These are phyloP conservation scores for Bromus sterilis DNA, from an alignment of 176 grass and related monocot genomes.

Conservation along the genomic window DNA sequence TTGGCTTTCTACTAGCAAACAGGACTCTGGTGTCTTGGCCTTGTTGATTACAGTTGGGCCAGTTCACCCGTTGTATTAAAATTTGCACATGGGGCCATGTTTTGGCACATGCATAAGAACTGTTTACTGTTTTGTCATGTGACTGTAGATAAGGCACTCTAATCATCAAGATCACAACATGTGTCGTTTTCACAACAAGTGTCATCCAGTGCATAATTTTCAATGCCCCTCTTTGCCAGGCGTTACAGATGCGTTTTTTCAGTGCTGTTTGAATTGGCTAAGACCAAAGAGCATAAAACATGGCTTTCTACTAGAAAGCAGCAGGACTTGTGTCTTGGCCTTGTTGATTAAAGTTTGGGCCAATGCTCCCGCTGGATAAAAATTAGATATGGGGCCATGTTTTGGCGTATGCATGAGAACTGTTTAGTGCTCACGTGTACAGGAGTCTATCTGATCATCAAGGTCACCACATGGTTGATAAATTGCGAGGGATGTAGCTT, in stretches of 20 bases:
- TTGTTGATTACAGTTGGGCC: no score
- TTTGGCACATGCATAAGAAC: no score
- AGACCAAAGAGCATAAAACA: constrained; percentile 6
- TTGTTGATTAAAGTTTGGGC: neutral
- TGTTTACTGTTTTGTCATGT: no score
- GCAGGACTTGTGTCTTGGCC: neutral
- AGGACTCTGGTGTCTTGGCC: no score
- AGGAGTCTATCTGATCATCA: neutral
- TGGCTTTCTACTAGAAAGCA: constrained; percentile 17
- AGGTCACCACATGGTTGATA: neutral
- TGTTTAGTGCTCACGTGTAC: neutral
- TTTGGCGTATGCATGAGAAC: neutral
- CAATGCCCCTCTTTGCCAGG: constrained; percentile 23
- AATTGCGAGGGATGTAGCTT: neutral
- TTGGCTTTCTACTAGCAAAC: no score
- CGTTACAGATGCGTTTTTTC: constrained; percentile 25
- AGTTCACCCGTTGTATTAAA: no score
- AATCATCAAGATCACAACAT: no score
- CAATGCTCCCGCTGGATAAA: constrained; percentile 7
- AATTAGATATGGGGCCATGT: neutral
- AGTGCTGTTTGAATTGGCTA: constrained; percentile 22
- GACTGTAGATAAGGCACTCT: no score
- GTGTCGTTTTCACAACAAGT: constrained; percentile 30
- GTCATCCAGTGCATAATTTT: constrained; percentile 18
- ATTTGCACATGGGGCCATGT: no score